Percentiles rank a stretch among this genome's conserved stretches.
Evolutionary conservation across 257 asterid genomes (phyloP).

Genomic region (Nemophila menziesii): DNA sequence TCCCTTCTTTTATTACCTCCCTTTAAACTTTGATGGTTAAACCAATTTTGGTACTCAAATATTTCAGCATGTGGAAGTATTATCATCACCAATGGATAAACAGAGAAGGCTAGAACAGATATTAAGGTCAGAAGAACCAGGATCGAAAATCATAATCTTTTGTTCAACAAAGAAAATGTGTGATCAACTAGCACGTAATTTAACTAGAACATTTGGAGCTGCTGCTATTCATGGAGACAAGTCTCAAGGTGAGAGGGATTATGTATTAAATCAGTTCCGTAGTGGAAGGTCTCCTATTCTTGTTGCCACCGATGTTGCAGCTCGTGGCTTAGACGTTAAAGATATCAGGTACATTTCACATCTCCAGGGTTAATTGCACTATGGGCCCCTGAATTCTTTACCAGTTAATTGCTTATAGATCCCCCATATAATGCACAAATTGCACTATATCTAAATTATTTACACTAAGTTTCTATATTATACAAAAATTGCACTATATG

Average conservation of each 20-base stretch:
- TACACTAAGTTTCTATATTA: no score
- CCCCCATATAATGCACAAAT: no score
- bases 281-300: constrained; percentile 78
- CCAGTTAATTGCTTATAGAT: neutral
- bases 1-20: constrained; percentile 6
- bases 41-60: neutral
- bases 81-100: constrained; percentile 63
- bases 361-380: no score
- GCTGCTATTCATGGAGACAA: constrained; percentile 98
- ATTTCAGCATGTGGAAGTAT: constrained; percentile 62
- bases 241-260: constrained; percentile 91
- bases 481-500: no score
- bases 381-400: neutral
- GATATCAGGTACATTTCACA: constrained; percentile 60
- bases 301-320: constrained; percentile 99
- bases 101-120: constrained; percentile 83
- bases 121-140: constrained; percentile 87
- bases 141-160: constrained; percentile 84
- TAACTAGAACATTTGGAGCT: constrained; percentile 71
- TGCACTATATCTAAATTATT: no score
- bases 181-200: constrained; percentile 63
- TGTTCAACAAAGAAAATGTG: constrained; percentile 98
- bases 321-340: constrained; percentile 95
- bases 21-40: no score
- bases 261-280: constrained; percentile 79